phyloP scores from a whole-genome alignment of 2,329 filamentous ascomycete genomes.

The Diaporthe caulivora region DNA sequence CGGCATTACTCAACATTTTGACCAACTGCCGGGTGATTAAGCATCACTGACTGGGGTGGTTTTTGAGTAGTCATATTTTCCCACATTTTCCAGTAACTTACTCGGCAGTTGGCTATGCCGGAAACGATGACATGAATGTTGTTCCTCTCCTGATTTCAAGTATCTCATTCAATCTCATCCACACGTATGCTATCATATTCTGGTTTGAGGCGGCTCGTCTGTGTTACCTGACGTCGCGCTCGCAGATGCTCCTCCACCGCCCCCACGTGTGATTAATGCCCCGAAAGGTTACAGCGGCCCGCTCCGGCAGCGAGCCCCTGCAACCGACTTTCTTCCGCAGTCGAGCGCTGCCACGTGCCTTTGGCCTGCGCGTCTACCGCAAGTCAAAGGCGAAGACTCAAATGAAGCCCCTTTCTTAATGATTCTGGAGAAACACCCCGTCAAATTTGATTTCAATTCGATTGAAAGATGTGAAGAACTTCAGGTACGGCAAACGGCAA shows the following conservation, averaged over 20 bases:
- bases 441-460: not conserved
- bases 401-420: not conserved
- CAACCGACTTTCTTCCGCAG: not conserved
- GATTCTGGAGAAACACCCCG: too few relatives aligned
- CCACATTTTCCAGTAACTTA: not conserved
- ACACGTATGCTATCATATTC: not conserved
- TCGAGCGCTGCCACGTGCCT: not conserved
- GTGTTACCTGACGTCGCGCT: conserved; percentile 23
- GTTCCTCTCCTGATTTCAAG: not conserved
- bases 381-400: not conserved
- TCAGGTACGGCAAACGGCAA: not conserved
- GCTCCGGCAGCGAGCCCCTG: conserved; percentile 23
- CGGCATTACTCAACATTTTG: not conserved
- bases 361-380: not conserved
- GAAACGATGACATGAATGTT: not conserved
- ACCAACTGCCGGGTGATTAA: conserved; percentile 7
- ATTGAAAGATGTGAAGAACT: not conserved
- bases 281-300: conserved; percentile 20
- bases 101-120: not conserved
- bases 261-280: conserved; percentile 28
- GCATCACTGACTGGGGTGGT: not conserved
- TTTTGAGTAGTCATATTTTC: conserved; percentile 12
- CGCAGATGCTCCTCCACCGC: conserved; percentile 15
- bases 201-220: not conserved
- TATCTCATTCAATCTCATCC: not conserved